Evolutionary conservation across 139 green algal species (phyloP), one percentile per base, ranked within the genome.

Genomic region (Coelastrella sp.): DNA sequence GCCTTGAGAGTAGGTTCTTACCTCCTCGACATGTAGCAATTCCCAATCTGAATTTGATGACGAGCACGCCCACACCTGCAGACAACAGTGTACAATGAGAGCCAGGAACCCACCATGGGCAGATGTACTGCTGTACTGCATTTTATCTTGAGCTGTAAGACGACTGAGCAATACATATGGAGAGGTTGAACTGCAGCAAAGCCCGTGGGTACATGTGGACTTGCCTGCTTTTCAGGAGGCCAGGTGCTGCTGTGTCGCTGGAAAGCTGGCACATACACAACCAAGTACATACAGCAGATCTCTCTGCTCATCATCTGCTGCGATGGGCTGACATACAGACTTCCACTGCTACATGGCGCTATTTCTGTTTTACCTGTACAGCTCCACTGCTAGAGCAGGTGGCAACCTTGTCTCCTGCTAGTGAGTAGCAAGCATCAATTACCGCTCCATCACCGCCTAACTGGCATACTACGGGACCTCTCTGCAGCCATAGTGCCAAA

Each of bases 11-110:
- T 35, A 25, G 65, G 22, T 19, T 7, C 84, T 19, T 24, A 88
- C 84, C 84, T 88, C 84, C 24, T 88, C 68, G 56, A 24, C 17
- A n/a, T 88, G 84, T 27, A 88, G 84, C 49, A 81, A 57, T 8
- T 81, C 68, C 84, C 84, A 88, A 0, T 57, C 61, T 24, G 84
- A 11, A 20, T 80, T 19, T 57, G 49, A 59, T 6, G 68, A 70
- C 11, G 10, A 25, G 19, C 82, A 79, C 8, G 82, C 60, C 84
- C 84, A 88, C 84, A 88, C 84, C 84, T 88, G 84, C 57, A 49
- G 20, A 72, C 14, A 72, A 20, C 6, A 78, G 70, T 10, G 1
- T 49, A 49, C 35, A 49, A 49, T 49, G 35, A 81, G 14, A 58
- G 74, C n/a, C 10, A 81, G 74, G 24, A 81, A 25, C n/a, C n/a